Conservation (phyloP, 768 basidiomycete genomes). For the Gelatoporia subvermispora region DNA sequence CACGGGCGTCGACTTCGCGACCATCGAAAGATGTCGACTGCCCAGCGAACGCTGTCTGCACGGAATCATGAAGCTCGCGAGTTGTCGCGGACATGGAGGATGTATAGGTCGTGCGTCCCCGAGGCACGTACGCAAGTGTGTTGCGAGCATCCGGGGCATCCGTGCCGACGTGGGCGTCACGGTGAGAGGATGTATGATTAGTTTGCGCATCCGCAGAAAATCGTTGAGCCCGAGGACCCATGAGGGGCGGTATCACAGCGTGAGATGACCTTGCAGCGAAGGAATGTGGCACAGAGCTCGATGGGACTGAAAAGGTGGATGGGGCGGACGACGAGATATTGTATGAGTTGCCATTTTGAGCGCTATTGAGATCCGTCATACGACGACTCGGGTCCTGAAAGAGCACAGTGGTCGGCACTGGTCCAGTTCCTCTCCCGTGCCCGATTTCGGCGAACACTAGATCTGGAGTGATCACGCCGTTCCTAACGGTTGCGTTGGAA, state of each 20-base stretch:
- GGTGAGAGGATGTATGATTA: too few species aligned
- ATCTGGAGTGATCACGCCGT: conserved; percentile 66
- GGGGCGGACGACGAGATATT: conserved; percentile 7
- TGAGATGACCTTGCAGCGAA: conserved; percentile 1
- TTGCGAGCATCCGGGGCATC: neutral
- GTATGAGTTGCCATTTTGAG: conserved; percentile 6
- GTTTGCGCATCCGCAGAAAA: too few species aligned
- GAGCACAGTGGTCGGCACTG: conserved; percentile 14
- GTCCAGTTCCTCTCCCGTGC: conserved; percentile 54
- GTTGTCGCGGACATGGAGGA: conserved; percentile 30
- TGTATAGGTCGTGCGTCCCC: conserved; percentile 21
- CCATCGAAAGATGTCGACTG: conserved; percentile 6
- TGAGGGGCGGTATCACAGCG: neutral
- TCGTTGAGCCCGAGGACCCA: neutral
- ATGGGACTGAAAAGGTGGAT: conserved; percentile 2
- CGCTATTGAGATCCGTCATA: conserved; percentile 1
- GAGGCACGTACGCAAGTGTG: conserved; percentile 32
- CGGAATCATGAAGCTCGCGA: conserved; percentile 39
- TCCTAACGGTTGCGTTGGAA: conserved; percentile 30
- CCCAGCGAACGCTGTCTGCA: conserved; percentile 28
- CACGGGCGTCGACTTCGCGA: conserved; percentile 38
- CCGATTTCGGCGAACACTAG: conserved; percentile 74
- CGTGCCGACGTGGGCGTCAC: too few species aligned
- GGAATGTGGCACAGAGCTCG: neutral
- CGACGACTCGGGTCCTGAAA: conserved; percentile 6